These are phyloP conservation scores for Verruconis gallopava DNA, from an alignment of 2,329 filamentous ascomycete genomes.

Conservation along the genomic window DNA sequence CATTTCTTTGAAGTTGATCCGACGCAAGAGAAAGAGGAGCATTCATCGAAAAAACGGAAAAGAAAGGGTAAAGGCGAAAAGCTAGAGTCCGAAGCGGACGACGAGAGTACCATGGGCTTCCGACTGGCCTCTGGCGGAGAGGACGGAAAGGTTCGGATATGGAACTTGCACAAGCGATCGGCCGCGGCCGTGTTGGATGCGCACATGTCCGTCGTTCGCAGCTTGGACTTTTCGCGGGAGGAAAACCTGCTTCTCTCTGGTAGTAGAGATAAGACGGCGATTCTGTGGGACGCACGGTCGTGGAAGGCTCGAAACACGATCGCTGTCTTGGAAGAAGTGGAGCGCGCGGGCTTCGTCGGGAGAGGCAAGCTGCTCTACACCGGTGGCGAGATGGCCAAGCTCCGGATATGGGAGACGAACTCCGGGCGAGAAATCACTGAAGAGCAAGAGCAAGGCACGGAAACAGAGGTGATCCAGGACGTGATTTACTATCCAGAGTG, in stretches of 20 bases:
- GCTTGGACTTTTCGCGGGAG: conserved; percentile 64
- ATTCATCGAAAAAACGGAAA: conserved; percentile 26
- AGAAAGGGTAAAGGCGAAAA: conserved; percentile 29
- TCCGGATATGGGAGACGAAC: conserved; percentile 73
- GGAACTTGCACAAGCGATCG: conserved; percentile 77
- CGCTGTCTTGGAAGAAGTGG: conserved; percentile 73
- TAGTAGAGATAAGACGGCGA: conserved; percentile 85
- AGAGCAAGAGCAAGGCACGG: conserved; percentile 50
- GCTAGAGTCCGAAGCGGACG: conserved; percentile 32
- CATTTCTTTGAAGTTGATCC: conserved; percentile 71
- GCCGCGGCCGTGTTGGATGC: conserved; percentile 70
- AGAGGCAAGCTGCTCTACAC: conserved; percentile 64
- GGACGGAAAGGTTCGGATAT: conserved; percentile 82
- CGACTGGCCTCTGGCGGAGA: conserved; percentile 83
- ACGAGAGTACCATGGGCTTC: conserved; percentile 46
- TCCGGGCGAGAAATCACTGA: conserved; percentile 66
- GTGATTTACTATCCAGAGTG: conserved; percentile 53
- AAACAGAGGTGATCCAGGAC: conserved; percentile 57
- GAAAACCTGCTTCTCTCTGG: conserved; percentile 70
- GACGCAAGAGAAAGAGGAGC: conserved; percentile 18
- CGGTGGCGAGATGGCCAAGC: conserved; percentile 67
- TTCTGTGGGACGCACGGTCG: conserved; percentile 74
- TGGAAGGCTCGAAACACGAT: conserved; percentile 77
- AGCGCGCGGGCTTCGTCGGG: conserved; percentile 67
- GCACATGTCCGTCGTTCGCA: conserved; percentile 89